A percentile compares a stretch with the other conserved stretches of the same genome.
Conservation (phyloP, 2,329 filamentous ascomycete genomes). For the Pseudopithomyces maydicus region DNA sequence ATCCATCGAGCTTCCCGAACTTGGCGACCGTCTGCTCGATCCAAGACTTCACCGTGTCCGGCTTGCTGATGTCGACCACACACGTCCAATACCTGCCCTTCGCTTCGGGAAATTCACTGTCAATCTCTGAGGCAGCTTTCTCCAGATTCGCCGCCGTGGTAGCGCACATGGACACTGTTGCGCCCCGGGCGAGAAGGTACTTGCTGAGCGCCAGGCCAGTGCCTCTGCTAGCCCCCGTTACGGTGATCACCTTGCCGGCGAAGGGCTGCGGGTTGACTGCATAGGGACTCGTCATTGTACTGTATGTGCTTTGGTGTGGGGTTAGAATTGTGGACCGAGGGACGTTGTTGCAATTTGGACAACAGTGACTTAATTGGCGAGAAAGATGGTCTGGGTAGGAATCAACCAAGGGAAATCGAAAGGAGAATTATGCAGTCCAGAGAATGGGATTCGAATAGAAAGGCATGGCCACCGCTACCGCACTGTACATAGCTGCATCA, state of each 20-base stretch:
- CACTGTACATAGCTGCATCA: too few relatives aligned
- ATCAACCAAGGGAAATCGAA: too few relatives aligned
- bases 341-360: background rate
- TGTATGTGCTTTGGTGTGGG: background rate
- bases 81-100: conserved; percentile 12
- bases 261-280: conserved; percentile 14
- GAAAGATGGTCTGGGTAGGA: background rate
- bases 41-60: conserved; percentile 12
- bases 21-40: conserved; percentile 15
- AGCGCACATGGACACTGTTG: conserved; percentile 17
- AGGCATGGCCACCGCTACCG: background rate
- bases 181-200: conserved; percentile 14
- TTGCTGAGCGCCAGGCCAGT: conserved; percentile 15
- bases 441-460: background rate
- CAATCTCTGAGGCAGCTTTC: conserved; percentile 14
- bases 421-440: background rate
- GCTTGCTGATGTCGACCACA: conserved; percentile 12
- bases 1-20: conserved; percentile 17
- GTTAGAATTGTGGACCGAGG: background rate
- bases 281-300: conserved; percentile 5
- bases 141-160: conserved; percentile 14
- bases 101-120: conserved; percentile 14
- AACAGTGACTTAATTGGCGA: background rate
- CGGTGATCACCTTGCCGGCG: conserved; percentile 15
- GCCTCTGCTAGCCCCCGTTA: conserved; percentile 18